Percentiles rank a stretch among this genome's conserved stretches.
phyloP scores from a whole-genome alignment of 2,329 filamentous ascomycete genomes.

The Colletotrichum spaethianum region DNA sequence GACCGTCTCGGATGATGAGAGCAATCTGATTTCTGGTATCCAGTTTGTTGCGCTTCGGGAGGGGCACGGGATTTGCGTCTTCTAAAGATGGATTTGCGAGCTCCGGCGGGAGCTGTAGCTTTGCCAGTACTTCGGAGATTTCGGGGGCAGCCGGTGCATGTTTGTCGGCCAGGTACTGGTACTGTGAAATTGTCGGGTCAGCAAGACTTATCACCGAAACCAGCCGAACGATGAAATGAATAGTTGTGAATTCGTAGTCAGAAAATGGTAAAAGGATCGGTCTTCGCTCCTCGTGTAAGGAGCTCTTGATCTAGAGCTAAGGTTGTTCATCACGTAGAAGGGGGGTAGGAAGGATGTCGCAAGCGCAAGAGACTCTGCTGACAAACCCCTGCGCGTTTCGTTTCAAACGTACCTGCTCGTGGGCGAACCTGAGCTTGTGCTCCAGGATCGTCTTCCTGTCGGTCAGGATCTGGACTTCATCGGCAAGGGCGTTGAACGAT shows the following conservation, averaged over 20 bases:
- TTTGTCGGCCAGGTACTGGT: slow-evolving; percentile 76
- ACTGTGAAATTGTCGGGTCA: slow-evolving; percentile 58
- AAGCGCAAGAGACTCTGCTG: slow-evolving; percentile 28
- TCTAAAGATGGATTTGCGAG: slow-evolving; percentile 62
- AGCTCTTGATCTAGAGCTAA: slow-evolving; percentile 92
- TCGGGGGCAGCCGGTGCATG: slow-evolving; percentile 76
- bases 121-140: slow-evolving; percentile 76
- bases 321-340: slow-evolving; percentile 58
- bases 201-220: slow-evolving; percentile 31
- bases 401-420: slow-evolving; percentile 71
- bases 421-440: slow-evolving; percentile 76
- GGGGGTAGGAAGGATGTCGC: slow-evolving; percentile 29
- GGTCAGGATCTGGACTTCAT: slow-evolving; percentile 74
- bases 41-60: slow-evolving; percentile 63
- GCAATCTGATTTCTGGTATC: slow-evolving; percentile 72
- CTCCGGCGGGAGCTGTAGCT: slow-evolving; percentile 75
- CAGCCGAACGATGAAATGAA: slow-evolving; percentile 31
- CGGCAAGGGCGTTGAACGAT: slow-evolving; percentile 75
- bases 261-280: slow-evolving; percentile 67
- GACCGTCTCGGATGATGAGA: slow-evolving; percentile 75
- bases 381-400: slow-evolving; percentile 38
- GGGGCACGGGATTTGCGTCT: slow-evolving; percentile 65
- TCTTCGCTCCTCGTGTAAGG: slow-evolving; percentile 68
- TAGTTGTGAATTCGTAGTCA: slow-evolving; percentile 51
- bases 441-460: slow-evolving; percentile 76